These are phyloP conservation scores for Lichtheimia ramosa DNA, from an alignment of 371 early-diverging fungal species.

Conservation along the genomic window DNA sequence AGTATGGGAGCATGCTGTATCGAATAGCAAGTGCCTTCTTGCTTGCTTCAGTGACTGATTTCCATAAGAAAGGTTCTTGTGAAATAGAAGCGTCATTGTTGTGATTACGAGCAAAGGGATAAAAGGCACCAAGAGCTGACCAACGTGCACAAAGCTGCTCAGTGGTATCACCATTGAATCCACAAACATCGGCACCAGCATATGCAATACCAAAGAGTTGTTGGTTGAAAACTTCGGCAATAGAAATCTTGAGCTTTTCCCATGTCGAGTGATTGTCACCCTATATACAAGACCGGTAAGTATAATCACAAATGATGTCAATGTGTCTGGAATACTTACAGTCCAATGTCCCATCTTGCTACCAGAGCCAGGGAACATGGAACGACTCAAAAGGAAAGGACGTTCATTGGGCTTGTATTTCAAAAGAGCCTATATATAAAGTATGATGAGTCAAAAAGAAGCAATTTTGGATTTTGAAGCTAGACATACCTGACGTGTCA, in stretches of 20 bases:
- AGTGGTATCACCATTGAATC: slow-evolving; percentile 62
- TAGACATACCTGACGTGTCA: slow-evolving; percentile 29
- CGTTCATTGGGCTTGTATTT: slow-evolving; percentile 43
- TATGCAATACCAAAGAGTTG: slow-evolving; percentile 70
- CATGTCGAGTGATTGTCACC: slow-evolving; percentile 60
- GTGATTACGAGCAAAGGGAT: slow-evolving; percentile 78
- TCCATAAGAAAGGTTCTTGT: slow-evolving; percentile 65
- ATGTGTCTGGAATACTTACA: slow-evolving; percentile 6
- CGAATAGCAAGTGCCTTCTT: slow-evolving; percentile 56
- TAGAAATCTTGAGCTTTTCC: slow-evolving; percentile 53
- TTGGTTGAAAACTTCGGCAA: slow-evolving; percentile 63
- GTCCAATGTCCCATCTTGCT: slow-evolving; percentile 17
- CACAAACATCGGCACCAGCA: slow-evolving; percentile 74
- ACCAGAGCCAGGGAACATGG: slow-evolving; percentile 59
- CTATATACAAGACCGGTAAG: background rate
- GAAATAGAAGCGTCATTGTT: slow-evolving; percentile 19
- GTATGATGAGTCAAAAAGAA: background rate
- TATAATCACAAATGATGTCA: background rate
- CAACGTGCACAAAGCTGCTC: slow-evolving; percentile 67
- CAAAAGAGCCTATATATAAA: slow-evolving; percentile 18
- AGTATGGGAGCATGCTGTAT: slow-evolving; percentile 66
- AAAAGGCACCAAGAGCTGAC: slow-evolving; percentile 75
- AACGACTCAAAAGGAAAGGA: slow-evolving; percentile 72
- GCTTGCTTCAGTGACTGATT: slow-evolving; percentile 41
- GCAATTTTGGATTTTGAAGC: too few species aligned